A percentile compares a stretch with the other conserved stretches of the same genome.
These are phyloP conservation scores for Lathyrus aphaca DNA, from an alignment of 306 rosid species.

Conservation along the genomic window DNA sequence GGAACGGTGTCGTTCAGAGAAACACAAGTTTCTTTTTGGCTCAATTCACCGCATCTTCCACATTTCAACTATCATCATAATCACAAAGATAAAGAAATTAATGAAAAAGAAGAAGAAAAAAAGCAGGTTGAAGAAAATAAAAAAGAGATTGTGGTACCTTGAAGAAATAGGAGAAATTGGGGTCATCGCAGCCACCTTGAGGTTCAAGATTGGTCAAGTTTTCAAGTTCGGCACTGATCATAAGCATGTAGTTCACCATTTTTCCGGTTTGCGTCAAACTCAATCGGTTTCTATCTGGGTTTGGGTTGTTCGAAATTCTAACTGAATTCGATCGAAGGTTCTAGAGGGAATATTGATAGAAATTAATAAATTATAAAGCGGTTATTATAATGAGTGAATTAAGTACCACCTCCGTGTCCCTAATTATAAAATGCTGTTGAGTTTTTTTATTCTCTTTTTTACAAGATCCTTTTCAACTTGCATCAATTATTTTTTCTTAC, in stretches of 20 bases:
- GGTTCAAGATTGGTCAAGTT: slow-evolving; percentile 88
- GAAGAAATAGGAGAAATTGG: slow-evolving; percentile 78
- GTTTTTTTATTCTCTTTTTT: no score
- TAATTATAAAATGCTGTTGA: no score
- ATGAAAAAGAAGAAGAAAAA: background rate
- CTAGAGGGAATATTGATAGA: background rate
- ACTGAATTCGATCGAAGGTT: background rate
- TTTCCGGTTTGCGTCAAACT: slow-evolving; percentile 28
- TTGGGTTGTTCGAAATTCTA: background rate
- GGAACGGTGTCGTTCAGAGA: slow-evolving; percentile 70
- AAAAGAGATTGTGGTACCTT: slow-evolving; percentile 52
- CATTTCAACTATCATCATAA: slow-evolving; percentile 62
- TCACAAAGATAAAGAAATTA: background rate
- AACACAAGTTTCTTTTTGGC: slow-evolving; percentile 79
- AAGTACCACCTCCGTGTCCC: no score
- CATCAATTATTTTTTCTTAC: no score
- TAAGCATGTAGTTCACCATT: slow-evolving; percentile 81
- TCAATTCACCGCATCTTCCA: slow-evolving; percentile 83
- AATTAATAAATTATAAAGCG: background rate
- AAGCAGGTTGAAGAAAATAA: background rate
- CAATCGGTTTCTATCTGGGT: background rate
- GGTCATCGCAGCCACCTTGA: slow-evolving; percentile 81
- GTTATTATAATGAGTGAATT: no score
- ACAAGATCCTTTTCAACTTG: no score
- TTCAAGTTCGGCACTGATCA: slow-evolving; percentile 78